These are phyloP conservation scores for Eucalyptus tenuipes DNA, from an alignment of 345 rosid genomes.

Conservation along the genomic window DNA sequence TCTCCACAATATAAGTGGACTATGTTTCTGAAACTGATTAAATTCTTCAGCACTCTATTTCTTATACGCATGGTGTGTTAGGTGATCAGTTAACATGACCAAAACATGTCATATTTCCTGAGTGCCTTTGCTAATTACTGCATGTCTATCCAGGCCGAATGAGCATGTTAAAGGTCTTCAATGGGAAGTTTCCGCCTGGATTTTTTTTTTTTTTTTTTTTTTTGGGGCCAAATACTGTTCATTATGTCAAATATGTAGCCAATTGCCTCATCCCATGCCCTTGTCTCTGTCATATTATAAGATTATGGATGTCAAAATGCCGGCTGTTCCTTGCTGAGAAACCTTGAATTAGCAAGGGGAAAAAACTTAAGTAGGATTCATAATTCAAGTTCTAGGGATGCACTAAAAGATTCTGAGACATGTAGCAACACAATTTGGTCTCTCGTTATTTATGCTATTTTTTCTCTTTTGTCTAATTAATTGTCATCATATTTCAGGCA, in stretches of 20 bases:
- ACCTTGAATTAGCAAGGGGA: neutral
- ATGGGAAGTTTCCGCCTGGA: neutral
- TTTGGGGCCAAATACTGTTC: neutral
- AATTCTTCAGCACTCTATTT: neutral
- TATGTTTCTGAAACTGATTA: neutral
- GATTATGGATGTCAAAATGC: neutral
- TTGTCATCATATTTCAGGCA: conserved; percentile 23
- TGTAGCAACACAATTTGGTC: neutral
- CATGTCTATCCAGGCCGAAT: neutral
- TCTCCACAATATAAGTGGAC: neutral
- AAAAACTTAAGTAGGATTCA: neutral
- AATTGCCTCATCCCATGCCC: neutral
- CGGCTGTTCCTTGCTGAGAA: neutral
- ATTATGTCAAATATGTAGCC: neutral
- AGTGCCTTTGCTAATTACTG: neutral
- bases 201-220: too few relatives aligned
- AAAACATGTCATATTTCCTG: neutral
- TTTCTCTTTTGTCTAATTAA: neutral
- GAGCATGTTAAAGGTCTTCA: neutral
- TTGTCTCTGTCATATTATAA: neutral
- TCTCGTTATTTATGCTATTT: neutral
- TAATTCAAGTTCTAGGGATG: neutral
- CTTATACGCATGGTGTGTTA: neutral
- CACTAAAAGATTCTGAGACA: neutral
- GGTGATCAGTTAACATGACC: neutral